Evolutionary conservation across 345 rosid genomes (phyloP).

Genomic region (Salix arbutifolia): DNA sequence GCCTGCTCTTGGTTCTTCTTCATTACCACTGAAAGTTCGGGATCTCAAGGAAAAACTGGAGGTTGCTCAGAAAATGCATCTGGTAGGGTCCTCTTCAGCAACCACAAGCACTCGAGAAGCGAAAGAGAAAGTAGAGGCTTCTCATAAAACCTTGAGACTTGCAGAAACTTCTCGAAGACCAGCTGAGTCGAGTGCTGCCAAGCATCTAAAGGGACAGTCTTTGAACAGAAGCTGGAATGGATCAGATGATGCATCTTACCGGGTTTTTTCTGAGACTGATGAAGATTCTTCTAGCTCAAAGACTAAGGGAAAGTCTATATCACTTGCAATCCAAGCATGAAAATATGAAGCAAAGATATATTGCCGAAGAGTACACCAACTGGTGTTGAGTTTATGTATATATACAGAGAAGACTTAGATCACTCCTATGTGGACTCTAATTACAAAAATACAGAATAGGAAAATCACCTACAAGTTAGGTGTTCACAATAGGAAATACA

Average conservation of each 20-base stretch:
- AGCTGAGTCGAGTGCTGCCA: slow-evolving; percentile 50
- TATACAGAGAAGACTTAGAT: no score
- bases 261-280: slow-evolving; percentile 36
- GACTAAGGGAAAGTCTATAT: slow-evolving; percentile 60
- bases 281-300: slow-evolving; percentile 45
- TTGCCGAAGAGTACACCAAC: no score
- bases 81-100: slow-evolving; percentile 31
- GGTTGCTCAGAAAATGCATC: slow-evolving; percentile 49
- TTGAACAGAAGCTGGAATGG: slow-evolving; percentile 69
- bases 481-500: no score
- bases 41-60: slow-evolving; percentile 64
- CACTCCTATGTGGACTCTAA: no score
- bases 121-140: slow-evolving; percentile 48
- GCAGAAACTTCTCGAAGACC: slow-evolving; percentile 45
- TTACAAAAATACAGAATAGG: no score
- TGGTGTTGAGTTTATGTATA: no score
- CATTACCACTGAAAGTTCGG: slow-evolving; percentile 58
- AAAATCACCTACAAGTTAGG: no score
- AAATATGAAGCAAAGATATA: no score
- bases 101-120: slow-evolving; percentile 38
- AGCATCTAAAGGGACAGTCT: slow-evolving; percentile 59
- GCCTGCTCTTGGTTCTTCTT: slow-evolving; percentile 55
- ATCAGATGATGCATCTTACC: slow-evolving; percentile 33
- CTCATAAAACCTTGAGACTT: slow-evolving; percentile 40
- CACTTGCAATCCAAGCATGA: slow-evolving; percentile 93